phyloP scores from a whole-genome alignment of 208 protist genomes.

The Porcisia deanei region DNA sequence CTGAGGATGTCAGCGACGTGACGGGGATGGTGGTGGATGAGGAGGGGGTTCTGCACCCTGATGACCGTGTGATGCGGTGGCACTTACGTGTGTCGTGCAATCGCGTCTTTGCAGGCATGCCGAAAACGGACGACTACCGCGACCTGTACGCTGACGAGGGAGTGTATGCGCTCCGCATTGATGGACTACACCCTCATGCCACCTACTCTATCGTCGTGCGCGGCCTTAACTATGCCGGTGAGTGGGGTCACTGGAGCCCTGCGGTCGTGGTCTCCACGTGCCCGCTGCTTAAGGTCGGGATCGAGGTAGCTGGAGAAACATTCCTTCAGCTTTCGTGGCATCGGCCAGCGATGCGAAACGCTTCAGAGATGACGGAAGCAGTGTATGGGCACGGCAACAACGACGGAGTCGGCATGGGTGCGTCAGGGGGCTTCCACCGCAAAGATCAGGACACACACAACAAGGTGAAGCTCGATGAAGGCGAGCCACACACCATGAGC shows the following conservation, averaged over 20 bases:
- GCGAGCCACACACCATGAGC: background rate
- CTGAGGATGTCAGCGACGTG: slow-evolving; percentile 1
- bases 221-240: slow-evolving; percentile 62
- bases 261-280: slow-evolving; percentile 62
- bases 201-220: slow-evolving; percentile 81
- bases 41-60: slow-evolving; percentile 46
- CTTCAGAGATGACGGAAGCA: background rate
- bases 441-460: background rate
- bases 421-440: background rate
- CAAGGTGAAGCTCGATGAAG: background rate
- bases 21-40: slow-evolving; percentile 23
- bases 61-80: slow-evolving; percentile 80
- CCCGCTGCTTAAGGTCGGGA: slow-evolving; percentile 63
- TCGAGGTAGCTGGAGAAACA: slow-evolving; percentile 82
- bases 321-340: slow-evolving; percentile 82
- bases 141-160: slow-evolving; percentile 53
- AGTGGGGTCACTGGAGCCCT: slow-evolving; percentile 91
- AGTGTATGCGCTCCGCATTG: slow-evolving; percentile 54
- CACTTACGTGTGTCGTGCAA: slow-evolving; percentile 77
- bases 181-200: slow-evolving; percentile 61
- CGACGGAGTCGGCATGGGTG: background rate
- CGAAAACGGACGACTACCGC: slow-evolving; percentile 51
- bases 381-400: slow-evolving; percentile 5
- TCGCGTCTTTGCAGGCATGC: slow-evolving; percentile 71
- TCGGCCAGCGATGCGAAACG: slow-evolving; percentile 33